Evolutionary conservation across 306 rosid species (phyloP).

Genomic region (Mimosa pudica): DNA sequence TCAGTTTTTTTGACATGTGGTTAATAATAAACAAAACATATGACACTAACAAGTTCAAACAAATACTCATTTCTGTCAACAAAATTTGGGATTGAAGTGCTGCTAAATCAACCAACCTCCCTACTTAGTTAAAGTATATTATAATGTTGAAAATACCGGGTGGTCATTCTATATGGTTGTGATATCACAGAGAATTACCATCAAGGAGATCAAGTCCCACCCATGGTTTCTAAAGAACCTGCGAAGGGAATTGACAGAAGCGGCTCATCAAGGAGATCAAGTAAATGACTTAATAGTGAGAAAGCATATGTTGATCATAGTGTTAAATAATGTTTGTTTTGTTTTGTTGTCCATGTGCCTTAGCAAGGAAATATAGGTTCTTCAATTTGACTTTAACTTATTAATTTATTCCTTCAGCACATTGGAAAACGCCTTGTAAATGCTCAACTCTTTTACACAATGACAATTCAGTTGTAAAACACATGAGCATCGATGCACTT

Average conservation of each 20-base stretch:
- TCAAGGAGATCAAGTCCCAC: slow-evolving; percentile 78
- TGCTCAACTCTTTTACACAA: neutral
- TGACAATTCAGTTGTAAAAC: too few relatives aligned
- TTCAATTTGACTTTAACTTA: slow-evolving; percentile 17
- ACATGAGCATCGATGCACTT: too few relatives aligned
- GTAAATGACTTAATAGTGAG: slow-evolving; percentile 26
- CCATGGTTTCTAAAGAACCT: slow-evolving; percentile 86
- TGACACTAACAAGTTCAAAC: neutral
- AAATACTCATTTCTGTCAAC: neutral
- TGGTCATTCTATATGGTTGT: slow-evolving; percentile 32
- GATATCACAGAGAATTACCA: slow-evolving; percentile 65
- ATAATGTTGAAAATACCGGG: neutral
- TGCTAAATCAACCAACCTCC: neutral
- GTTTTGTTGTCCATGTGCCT: neutral
- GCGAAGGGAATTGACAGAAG: slow-evolving; percentile 82
- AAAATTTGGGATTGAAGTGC: neutral
- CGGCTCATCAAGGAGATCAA: slow-evolving; percentile 43
- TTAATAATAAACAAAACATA: too few relatives aligned
- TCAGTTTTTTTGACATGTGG: too few relatives aligned
- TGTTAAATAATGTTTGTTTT: neutral
- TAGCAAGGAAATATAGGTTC: slow-evolving; percentile 9
- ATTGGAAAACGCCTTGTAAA: neutral
- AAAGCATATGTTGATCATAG: neutral
- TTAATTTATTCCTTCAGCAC: slow-evolving; percentile 14
- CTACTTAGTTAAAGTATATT: neutral